Conservation (phyloP, 176 grass and related monocot genomes). For the Otatea glauca region DNA sequence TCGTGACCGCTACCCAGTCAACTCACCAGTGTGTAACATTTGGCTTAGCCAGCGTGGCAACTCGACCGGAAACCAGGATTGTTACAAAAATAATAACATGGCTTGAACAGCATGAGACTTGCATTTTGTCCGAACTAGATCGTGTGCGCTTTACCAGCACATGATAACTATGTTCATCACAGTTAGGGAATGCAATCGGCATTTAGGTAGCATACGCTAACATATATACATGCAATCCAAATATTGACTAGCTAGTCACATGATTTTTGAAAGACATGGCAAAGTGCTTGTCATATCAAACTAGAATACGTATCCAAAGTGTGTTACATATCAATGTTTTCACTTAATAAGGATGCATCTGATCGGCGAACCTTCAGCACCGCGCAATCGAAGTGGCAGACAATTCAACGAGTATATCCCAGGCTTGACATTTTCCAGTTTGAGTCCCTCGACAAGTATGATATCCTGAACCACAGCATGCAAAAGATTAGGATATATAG, state of each 20-base stretch:
- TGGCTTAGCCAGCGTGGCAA: too few relatives aligned
- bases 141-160: background rate
- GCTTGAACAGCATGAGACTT: background rate
- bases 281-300: background rate
- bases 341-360: conserved; percentile 64
- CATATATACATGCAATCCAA: background rate
- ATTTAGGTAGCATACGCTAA: background rate
- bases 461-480: conserved; percentile 50
- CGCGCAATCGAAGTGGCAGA: conserved; percentile 54
- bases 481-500: background rate
- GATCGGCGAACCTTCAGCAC: conserved; percentile 57
- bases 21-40: too few relatives aligned
- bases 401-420: conserved; percentile 58
- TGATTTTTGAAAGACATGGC: background rate
- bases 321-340: conserved; percentile 2
- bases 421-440: conserved; percentile 50
- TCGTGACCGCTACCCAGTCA: too few relatives aligned
- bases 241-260: background rate
- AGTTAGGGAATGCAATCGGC: background rate
- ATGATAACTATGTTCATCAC: background rate
- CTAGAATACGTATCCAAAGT: background rate
- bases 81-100: too few relatives aligned
- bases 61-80: too few relatives aligned
- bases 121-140: background rate
- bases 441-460: conserved; percentile 57